These are phyloP conservation scores for Alliaria petiolata DNA, from an alignment of 345 rosid species.

Conservation along the genomic window DNA sequence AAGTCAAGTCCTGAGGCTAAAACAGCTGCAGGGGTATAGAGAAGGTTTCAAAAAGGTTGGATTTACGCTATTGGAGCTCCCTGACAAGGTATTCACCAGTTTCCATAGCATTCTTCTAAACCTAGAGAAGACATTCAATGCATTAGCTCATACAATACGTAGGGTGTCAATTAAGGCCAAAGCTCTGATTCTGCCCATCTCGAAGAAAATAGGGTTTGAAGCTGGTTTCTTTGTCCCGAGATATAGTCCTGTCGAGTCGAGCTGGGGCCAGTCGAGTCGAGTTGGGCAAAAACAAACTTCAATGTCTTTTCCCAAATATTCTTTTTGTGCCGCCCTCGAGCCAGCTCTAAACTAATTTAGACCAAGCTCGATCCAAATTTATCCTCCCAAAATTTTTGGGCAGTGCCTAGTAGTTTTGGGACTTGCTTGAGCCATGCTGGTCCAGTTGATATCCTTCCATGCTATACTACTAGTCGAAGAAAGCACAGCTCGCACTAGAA, in stretches of 20 bases:
- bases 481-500: neutral
- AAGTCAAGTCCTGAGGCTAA: conserved; percentile 46
- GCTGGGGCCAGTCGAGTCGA: neutral
- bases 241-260: neutral
- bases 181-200: neutral
- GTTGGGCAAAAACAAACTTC: neutral
- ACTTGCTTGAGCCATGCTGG: neutral
- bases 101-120: neutral
- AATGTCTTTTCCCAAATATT: neutral
- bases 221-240: neutral
- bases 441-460: neutral
- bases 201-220: neutral
- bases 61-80: conserved; percentile 18
- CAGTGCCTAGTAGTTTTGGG: neutral
- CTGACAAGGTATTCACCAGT: conserved; percentile 32
- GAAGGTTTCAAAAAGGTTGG: conserved; percentile 5
- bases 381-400: neutral
- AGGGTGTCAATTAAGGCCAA: neutral
- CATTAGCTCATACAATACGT: neutral
- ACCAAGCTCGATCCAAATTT: neutral
- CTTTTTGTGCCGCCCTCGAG: neutral
- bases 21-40: conserved; percentile 63
- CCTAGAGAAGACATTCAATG: neutral
- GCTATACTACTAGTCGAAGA: neutral
- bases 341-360: neutral